phyloP scores from a whole-genome alignment of 306 rosid species.

The Mimosa bimucronata region DNA sequence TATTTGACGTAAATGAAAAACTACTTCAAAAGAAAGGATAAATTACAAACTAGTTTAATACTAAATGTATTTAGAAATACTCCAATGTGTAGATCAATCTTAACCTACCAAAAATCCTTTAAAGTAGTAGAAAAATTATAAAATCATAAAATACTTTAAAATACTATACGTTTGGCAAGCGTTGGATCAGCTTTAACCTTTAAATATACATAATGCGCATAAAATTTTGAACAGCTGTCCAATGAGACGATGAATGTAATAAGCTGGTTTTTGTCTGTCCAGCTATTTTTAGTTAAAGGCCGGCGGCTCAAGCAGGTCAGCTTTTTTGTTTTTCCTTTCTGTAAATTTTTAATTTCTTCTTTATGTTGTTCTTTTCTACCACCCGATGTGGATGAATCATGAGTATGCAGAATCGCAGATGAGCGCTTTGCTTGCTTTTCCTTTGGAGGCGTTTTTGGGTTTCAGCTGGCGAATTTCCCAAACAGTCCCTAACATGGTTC shows the following conservation, averaged over 20 bases:
- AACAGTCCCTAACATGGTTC: constrained; percentile 57
- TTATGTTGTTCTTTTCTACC: constrained; percentile 20
- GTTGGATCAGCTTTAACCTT: too few relatives aligned
- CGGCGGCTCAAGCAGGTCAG: constrained; percentile 74
- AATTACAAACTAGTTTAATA: too few relatives aligned
- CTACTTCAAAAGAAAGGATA: too few relatives aligned
- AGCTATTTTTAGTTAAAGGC: constrained; percentile 92
- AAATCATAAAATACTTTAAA: too few relatives aligned
- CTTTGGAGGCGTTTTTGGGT: constrained; percentile 54
- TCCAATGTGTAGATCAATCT: too few relatives aligned
- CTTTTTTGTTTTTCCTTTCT: constrained; percentile 21
- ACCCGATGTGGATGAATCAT: constrained; percentile 10
- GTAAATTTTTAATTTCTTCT: not conserved
- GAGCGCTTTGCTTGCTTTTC: constrained; percentile 44
- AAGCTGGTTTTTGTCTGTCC: constrained; percentile 90
- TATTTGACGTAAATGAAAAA: too few relatives aligned
- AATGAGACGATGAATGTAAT: constrained; percentile 66
- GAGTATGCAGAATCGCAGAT: constrained; percentile 47
- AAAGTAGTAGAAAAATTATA: too few relatives aligned
- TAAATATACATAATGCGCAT: constrained; percentile 30
- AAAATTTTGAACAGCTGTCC: constrained; percentile 67
- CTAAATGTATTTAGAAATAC: too few relatives aligned
- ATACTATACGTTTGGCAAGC: too few relatives aligned
- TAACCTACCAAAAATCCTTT: too few relatives aligned
- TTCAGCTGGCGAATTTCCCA: constrained; percentile 57